These are phyloP conservation scores for Naumovozyma castellii DNA, from an alignment of 805 yeast genomes.

Conservation along the genomic window DNA sequence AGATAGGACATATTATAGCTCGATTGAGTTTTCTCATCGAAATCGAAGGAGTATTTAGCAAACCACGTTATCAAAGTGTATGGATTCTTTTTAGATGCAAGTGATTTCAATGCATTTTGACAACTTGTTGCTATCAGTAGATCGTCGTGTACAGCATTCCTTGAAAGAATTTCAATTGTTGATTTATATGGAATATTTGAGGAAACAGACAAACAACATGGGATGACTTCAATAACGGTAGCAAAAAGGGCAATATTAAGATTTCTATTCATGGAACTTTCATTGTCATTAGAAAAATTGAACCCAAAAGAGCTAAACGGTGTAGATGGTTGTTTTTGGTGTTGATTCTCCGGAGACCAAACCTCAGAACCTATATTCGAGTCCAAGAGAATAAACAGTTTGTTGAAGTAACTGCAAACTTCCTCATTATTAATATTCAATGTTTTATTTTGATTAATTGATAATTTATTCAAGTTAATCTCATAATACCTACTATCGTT, in stretches of 20 bases:
- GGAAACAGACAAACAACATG: conserved; percentile 50
- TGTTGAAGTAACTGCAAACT: conserved; percentile 48
- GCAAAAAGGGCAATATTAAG: conserved; percentile 56
- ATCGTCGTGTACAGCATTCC: conserved; percentile 66
- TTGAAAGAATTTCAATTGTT: conserved; percentile 64
- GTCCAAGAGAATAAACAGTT: conserved; percentile 52
- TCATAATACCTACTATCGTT: conserved; percentile 27
- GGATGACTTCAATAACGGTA: conserved; percentile 57
- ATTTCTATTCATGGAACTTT: conserved; percentile 21
- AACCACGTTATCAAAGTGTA: conserved; percentile 60
- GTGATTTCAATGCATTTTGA: conserved; percentile 47
- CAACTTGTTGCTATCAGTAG: conserved; percentile 55
- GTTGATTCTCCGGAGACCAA: conserved; percentile 31
- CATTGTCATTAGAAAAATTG: conserved; percentile 33
- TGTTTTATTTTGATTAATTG: conserved; percentile 24
- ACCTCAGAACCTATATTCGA: conserved; percentile 42
- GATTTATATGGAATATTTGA: conserved; percentile 47
- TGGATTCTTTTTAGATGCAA: conserved; percentile 64
- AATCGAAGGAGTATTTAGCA: conserved; percentile 71
- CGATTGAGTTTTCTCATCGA: conserved; percentile 57
- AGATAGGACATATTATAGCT: conserved; percentile 49
- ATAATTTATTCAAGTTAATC: conserved; percentile 27
- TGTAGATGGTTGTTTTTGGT: conserved; percentile 27
- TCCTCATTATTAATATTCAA: conserved; percentile 52
- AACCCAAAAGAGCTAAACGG: conserved; percentile 34